phyloP scores from a whole-genome alignment of 1,284 basidiomycete genomes.

The Trametes polyzona region DNA sequence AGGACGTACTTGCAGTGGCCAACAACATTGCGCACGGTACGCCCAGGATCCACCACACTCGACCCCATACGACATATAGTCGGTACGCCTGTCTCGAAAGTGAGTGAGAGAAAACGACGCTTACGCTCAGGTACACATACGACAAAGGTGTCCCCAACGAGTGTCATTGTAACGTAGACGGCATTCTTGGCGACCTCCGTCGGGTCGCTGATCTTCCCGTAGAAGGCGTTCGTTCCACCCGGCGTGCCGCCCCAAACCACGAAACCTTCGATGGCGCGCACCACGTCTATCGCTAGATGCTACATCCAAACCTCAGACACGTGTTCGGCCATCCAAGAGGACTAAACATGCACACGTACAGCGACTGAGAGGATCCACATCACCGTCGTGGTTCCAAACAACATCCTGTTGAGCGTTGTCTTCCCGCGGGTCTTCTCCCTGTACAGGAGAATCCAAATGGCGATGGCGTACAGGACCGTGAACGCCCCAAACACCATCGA shows the following conservation, averaged over 20 bases:
- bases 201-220: constrained; percentile 15
- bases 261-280: constrained; percentile 19
- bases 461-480: constrained; percentile 24
- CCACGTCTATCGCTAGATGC: constrained; percentile 22
- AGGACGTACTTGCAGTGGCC: constrained; percentile 17
- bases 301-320: not conserved
- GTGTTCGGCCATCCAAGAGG: not conserved
- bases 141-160: constrained; percentile 24
- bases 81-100: constrained; percentile 11
- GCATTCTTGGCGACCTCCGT: constrained; percentile 25
- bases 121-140: not conserved
- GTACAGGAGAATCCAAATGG: constrained; percentile 27
- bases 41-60: constrained; percentile 17
- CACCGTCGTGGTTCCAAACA: constrained; percentile 21
- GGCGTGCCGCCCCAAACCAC: constrained; percentile 16
- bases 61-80: constrained; percentile 21
- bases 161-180: constrained; percentile 25
- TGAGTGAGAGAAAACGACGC: not conserved
- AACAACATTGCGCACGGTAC: constrained; percentile 15
- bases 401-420: constrained; percentile 21
- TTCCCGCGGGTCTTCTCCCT: constrained; percentile 20
- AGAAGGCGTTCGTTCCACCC: constrained; percentile 14
- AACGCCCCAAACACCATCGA: constrained; percentile 26
- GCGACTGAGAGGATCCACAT: constrained; percentile 23
- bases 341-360: constrained; percentile 5